Percentiles rank a stretch among this genome's conserved stretches.
phyloP scores from a whole-genome alignment of 1,139 yeast genomes.

The Scheffersomyces cryptocercus region DNA sequence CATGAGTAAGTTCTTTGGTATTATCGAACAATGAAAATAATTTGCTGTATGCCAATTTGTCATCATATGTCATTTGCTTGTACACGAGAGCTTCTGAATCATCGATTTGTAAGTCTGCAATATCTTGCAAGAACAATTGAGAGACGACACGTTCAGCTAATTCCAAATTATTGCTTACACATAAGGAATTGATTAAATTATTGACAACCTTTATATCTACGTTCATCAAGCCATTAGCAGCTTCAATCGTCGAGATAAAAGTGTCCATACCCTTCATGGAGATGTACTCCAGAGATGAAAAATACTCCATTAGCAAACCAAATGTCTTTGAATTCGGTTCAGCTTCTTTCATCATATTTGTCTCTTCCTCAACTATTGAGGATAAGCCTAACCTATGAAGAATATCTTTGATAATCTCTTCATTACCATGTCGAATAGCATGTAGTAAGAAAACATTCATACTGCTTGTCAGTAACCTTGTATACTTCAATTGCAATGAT shows the following conservation, averaged over 20 bases:
- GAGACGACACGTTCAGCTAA: conserved; percentile 13
- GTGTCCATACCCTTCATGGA: neutral
- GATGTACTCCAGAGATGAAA: neutral
- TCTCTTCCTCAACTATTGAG: neutral
- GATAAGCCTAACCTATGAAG: neutral
- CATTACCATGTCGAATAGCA: conserved; percentile 26
- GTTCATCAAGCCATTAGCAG: conserved; percentile 1
- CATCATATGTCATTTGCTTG: conserved; percentile 20
- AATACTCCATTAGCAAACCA: conserved; percentile 6
- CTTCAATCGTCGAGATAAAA: neutral
- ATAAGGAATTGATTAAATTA: conserved; percentile 14
- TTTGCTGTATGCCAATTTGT: conserved; percentile 15
- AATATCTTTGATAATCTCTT: conserved; percentile 11
- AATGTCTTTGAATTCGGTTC: conserved; percentile 5
- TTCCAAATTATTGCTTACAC: conserved; percentile 9
- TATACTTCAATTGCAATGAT: neutral
- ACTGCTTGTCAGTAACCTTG: conserved; percentile 13
- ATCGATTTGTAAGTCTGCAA: conserved; percentile 4
- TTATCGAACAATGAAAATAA: conserved; percentile 20
- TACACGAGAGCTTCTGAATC: conserved; percentile 13
- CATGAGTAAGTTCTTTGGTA: conserved; percentile 27
- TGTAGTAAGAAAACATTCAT: conserved; percentile 25
- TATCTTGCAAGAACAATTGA: conserved; percentile 4
- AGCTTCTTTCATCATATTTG: neutral
- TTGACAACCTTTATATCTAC: conserved; percentile 22